These are phyloP conservation scores for Zygnema cylindricum DNA, from an alignment of 139 green algal genomes.

Conservation along the genomic window DNA sequence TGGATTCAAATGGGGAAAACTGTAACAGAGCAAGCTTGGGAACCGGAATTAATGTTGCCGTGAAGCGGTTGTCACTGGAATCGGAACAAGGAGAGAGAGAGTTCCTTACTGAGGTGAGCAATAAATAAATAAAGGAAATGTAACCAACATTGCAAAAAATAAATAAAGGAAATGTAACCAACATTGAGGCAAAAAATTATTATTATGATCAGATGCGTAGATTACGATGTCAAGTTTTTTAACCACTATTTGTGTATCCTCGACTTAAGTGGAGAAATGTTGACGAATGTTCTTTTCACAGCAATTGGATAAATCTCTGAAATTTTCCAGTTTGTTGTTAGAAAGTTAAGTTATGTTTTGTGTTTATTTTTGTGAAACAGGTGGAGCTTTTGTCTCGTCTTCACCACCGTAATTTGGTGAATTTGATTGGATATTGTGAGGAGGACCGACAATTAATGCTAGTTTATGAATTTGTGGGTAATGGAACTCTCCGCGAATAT, in stretches of 20 bases:
- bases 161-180: neutral
- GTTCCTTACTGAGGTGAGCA: conserved; percentile 43
- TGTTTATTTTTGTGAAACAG: conserved; percentile 9
- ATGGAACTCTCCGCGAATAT: conserved; percentile 23
- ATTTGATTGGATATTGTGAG: conserved; percentile 35
- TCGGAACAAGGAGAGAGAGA: conserved; percentile 49
- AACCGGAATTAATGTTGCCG: conserved; percentile 26
- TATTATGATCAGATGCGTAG: too few relatives aligned
- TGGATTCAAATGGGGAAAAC: too few relatives aligned
- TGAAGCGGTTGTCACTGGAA: conserved; percentile 36
- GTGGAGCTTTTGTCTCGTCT: conserved; percentile 48
- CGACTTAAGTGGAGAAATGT: neutral
- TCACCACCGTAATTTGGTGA: conserved; percentile 44
- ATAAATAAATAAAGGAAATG: neutral
- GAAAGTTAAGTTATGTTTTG: neutral
- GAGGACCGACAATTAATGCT: conserved; percentile 46
- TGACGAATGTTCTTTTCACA: neutral
- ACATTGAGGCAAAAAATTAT: neutral
- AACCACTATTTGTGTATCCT: neutral
- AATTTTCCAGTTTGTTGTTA: neutral
- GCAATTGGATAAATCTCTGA: neutral
- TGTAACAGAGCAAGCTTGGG: conserved; percentile 4
- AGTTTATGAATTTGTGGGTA: conserved; percentile 43
- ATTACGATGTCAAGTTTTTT: neutral
- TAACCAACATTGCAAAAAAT: neutral